Evolutionary conservation across 2,329 filamentous ascomycete genomes (phyloP).

Genomic region (Diaporthe citriasiana): DNA sequence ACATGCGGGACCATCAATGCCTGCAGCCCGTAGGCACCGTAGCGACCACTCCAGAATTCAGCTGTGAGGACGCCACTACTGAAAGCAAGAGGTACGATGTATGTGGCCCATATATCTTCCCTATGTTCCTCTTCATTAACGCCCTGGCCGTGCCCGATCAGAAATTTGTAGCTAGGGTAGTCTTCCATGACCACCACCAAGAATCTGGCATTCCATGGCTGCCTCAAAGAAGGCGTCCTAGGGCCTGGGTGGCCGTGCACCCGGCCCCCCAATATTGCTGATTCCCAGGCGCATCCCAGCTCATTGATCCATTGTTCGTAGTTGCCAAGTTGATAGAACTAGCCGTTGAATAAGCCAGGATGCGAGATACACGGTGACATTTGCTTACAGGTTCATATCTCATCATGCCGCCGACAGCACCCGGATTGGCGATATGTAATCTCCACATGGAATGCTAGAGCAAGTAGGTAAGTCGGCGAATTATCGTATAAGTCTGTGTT

Average conservation of each 20-base stretch:
- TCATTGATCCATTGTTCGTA: background rate
- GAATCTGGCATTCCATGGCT: conserved; percentile 5
- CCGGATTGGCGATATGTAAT: background rate
- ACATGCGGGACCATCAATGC: background rate
- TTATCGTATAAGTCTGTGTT: background rate
- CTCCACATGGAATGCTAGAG: conserved; percentile 6
- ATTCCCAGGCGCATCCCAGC: background rate
- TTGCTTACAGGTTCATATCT: conserved; percentile 1
- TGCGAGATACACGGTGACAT: rapidly evolving
- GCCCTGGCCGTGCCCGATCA: rapidly evolving
- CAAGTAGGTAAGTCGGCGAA: background rate
- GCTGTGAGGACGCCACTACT: background rate
- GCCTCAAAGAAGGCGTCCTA: background rate
- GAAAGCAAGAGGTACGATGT: background rate
- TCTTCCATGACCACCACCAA: background rate
- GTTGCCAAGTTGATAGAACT: background rate
- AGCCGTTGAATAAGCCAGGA: background rate
- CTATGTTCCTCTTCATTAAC: background rate
- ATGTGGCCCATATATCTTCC: background rate
- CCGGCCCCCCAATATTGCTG: background rate
- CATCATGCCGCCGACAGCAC: background rate
- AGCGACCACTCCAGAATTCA: background rate
- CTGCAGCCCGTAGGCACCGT: background rate
- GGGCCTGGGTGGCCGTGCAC: background rate
- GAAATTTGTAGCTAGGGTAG: background rate